Conservation (phyloP, 768 basidiomycete genomes). For the Rickenella mellea region DNA sequence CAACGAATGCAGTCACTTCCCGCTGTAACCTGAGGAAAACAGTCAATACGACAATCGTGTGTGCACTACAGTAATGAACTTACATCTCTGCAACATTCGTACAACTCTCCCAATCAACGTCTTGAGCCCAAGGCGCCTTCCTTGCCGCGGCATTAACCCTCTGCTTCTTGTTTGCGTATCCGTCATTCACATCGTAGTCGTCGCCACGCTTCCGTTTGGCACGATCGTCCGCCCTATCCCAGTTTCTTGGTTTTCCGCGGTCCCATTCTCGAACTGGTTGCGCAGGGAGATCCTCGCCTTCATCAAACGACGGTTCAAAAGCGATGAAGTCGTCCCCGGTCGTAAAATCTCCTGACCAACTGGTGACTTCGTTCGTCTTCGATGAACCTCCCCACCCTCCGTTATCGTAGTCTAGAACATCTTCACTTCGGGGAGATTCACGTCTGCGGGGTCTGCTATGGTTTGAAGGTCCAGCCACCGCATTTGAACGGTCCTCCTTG, state of each 20-base stretch:
- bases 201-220: conserved; percentile 40
- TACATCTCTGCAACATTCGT: conserved; percentile 79
- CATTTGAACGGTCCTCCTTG: too few species aligned
- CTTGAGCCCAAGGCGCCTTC: conserved; percentile 53
- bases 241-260: conserved; percentile 10
- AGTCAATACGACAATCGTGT: background rate
- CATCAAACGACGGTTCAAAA: conserved; percentile 17
- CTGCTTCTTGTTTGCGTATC: conserved; percentile 44
- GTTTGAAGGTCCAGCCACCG: too few species aligned
- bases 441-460: too few species aligned
- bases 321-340: conserved; percentile 20
- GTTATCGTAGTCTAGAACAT: too few species aligned
- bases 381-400: too few species aligned
- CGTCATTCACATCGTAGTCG: conserved; percentile 35
- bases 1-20: conserved; percentile 79
- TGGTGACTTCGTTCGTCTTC: too few species aligned
- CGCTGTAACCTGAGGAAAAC: conserved; percentile 55
- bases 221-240: conserved; percentile 7
- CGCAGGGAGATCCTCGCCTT: conserved; percentile 6
- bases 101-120: conserved; percentile 66
- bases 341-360: too few species aligned
- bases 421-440: too few species aligned
- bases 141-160: conserved; percentile 40
- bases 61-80: conserved; percentile 18
- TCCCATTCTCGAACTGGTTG: conserved; percentile 16